These are phyloP conservation scores for Hypoxylon fragiforme DNA, from an alignment of 495 filamentous ascomycete genomes.

Conservation along the genomic window DNA sequence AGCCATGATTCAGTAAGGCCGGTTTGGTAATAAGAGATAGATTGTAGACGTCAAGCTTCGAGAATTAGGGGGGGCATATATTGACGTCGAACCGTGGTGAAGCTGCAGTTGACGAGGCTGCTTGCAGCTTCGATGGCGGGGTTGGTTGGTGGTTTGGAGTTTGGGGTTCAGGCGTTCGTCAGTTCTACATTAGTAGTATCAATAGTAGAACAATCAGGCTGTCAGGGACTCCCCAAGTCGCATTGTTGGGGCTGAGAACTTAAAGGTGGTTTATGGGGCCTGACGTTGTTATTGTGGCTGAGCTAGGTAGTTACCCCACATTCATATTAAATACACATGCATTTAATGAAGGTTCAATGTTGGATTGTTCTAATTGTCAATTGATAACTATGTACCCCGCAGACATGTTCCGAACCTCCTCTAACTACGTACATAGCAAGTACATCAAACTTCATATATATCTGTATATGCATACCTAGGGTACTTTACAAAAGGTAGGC, in stretches of 20 bases:
- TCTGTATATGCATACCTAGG: too few relatives aligned
- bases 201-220: too few relatives aligned
- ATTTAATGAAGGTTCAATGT: too few relatives aligned
- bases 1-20: conserved; percentile 28
- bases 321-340: too few relatives aligned
- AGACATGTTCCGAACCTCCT: too few relatives aligned
- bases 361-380: too few relatives aligned
- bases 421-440: not conserved
- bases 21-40: conserved; percentile 2
- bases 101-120: conserved; percentile 10
- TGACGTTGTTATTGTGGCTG: conserved; percentile 6
- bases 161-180: conserved; percentile 27
- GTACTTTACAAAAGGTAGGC: not conserved
- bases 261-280: not conserved
- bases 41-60: conserved; percentile 1
- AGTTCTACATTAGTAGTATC: too few relatives aligned
- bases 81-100: conserved; percentile 3
- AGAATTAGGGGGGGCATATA: not conserved
- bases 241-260: conserved; percentile 4
- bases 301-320: too few relatives aligned
- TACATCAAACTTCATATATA: too few relatives aligned
- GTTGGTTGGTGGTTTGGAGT: conserved; percentile 6
- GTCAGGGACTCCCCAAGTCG: too few relatives aligned
- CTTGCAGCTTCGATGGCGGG: conserved; percentile 19
- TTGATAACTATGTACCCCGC: too few relatives aligned